A percentile compares a stretch with the other conserved stretches of the same genome.
phyloP scores from a whole-genome alignment of 805 yeast genomes.

The Groenewaldozyma tartarivorans region DNA sequence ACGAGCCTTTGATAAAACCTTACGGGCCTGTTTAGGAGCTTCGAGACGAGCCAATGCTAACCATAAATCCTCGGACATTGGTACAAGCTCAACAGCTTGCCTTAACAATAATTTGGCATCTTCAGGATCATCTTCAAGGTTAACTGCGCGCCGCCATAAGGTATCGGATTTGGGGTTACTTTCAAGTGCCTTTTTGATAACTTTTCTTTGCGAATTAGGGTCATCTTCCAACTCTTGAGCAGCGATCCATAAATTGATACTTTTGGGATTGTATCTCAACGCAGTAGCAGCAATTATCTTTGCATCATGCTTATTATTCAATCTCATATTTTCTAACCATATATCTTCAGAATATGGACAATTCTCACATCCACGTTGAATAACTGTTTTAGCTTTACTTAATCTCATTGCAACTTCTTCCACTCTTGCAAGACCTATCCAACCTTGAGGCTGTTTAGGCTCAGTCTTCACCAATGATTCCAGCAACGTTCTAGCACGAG shows the following conservation, averaged over 20 bases:
- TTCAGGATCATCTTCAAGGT: conserved; percentile 43
- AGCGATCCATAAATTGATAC: conserved; percentile 61
- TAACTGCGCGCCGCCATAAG: conserved; percentile 64
- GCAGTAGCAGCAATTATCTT: conserved; percentile 59
- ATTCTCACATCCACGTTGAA: conserved; percentile 63
- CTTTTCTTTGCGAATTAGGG: conserved; percentile 38
- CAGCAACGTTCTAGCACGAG: conserved; percentile 49
- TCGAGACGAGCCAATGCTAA: conserved; percentile 41
- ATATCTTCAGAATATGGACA: conserved; percentile 61
- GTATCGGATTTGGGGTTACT: conserved; percentile 44
- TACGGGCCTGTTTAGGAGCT: conserved; percentile 38
- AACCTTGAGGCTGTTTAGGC: conserved; percentile 64
- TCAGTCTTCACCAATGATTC: conserved; percentile 61
- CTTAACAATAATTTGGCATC: conserved; percentile 45
- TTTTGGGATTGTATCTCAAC: conserved; percentile 43
- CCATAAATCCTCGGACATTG: conserved; percentile 61
- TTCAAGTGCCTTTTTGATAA: conserved; percentile 66
- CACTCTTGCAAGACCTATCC: conserved; percentile 79
- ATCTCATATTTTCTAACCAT: conserved; percentile 73
- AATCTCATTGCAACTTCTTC: conserved; percentile 58
- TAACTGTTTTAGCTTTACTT: conserved; percentile 47
- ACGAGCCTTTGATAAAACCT: conserved; percentile 51
- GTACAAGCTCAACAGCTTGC: conserved; percentile 63
- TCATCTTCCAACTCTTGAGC: conserved; percentile 63
- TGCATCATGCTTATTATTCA: conserved; percentile 45